Base-by-base conservation (phyloP, 257 asterid species). In the Przewalskia tangutica region DNA sequence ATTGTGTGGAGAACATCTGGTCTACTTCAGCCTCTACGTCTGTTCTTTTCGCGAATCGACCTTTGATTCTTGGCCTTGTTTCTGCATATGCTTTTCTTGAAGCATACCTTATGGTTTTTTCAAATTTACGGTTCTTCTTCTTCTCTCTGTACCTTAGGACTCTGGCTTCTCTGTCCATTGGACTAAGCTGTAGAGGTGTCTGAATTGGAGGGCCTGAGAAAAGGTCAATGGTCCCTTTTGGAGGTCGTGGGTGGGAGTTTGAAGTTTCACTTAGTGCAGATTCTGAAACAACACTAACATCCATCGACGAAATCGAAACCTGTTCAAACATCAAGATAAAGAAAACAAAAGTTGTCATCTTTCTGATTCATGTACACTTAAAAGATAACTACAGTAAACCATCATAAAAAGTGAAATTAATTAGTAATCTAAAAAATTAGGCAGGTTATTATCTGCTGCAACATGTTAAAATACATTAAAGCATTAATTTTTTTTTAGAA, bases 41-140 rank as follows among this genome's bases (percentile, higher is more conserved):
- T 17, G 89, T 86, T 82, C 95, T 82, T 55, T 94, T 94, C 0
- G 95, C 97, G 58, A 94, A 94, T 6, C 98, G 90, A 3, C 98
- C 98, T 87, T 92, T 94, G 64, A 94, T 84, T 82, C 98, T 88
- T 7, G 98, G 98, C 80, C 98, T 86, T 0, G 91, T 92, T 59
- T 94, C 98, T 14, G 98, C 98, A 44, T 94, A 94, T 4, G 98
- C 98, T 85, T 94, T 94, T 82, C 98, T 83, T 4, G 98, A 92
- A 0, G 98, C 98, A 27, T 94, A 94, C 82, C 98, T 71, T 5
- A 94, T 94, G 13, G 97, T 91, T 88, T 92, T 94, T 84, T 93
- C 98, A 63, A 94, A 94, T 78, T 86, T 94, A 36, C 98, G 85
- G 5, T 82, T 88, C 89, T 91, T 94, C 87, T 94, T 94, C 91